These are phyloP conservation scores for Solanum corneliomulleri DNA, from an alignment of 257 asterid genomes.

Conservation along the genomic window DNA sequence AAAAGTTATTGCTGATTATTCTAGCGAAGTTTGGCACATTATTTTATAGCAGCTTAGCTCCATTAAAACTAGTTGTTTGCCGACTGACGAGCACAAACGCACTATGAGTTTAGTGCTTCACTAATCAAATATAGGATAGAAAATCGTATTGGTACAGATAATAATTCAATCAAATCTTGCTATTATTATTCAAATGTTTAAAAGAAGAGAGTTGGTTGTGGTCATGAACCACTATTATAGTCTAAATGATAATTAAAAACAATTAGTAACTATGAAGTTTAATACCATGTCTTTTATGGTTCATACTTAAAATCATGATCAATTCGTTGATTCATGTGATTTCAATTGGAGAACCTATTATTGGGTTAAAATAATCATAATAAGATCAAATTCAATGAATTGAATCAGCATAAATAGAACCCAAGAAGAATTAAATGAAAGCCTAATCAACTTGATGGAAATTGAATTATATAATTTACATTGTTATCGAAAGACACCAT, in stretches of 20 bases:
- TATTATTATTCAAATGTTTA: no score
- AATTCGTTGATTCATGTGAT: background rate
- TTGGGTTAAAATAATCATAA: background rate
- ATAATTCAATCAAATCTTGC: background rate
- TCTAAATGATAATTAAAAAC: background rate
- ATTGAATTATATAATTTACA: no score
- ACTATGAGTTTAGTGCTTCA: background rate
- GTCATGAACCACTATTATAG: background rate
- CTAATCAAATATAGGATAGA: background rate
- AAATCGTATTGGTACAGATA: background rate
- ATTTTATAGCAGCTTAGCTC: background rate
- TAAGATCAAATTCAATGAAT: background rate
- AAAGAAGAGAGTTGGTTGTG: background rate
- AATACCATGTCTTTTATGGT: background rate
- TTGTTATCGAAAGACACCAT: no score
- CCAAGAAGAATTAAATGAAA: background rate
- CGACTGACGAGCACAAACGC: background rate
- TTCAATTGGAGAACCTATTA: background rate
- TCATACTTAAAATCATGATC: background rate
- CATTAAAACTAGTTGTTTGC: background rate
- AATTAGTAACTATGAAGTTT: background rate
- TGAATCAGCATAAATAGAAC: background rate
- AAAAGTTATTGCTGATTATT: background rate
- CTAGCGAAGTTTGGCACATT: background rate
- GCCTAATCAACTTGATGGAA: background rate